These are phyloP conservation scores for Articulospora tetracladia DNA, from an alignment of 495 filamentous ascomycete genomes.

Conservation along the genomic window DNA sequence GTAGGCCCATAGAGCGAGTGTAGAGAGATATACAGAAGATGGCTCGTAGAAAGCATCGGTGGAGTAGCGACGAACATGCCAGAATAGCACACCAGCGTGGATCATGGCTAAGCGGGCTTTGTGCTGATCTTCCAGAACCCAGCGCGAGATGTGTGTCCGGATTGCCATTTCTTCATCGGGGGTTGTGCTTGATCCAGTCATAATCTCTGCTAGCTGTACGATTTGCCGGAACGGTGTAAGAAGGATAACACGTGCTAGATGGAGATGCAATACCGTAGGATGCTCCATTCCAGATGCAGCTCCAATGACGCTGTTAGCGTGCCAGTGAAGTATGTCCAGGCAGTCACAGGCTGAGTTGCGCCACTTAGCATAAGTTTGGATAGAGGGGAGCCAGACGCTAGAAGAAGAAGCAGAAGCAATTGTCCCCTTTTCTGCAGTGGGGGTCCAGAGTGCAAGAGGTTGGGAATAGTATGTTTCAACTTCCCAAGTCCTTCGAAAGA, in stretches of 20 bases:
- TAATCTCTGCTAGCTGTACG: slow-evolving; percentile 17
- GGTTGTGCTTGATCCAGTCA: not conserved
- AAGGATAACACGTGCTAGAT: slow-evolving; percentile 38
- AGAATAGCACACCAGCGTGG: slow-evolving; percentile 46
- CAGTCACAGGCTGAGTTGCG: slow-evolving; percentile 52
- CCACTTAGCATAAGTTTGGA: slow-evolving; percentile 49
- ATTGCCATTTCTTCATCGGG: not conserved
- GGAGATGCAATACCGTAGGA: slow-evolving; percentile 49
- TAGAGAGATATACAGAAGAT: slow-evolving; percentile 41
- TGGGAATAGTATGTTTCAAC: slow-evolving; percentile 43
- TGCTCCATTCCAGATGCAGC: slow-evolving; percentile 45
- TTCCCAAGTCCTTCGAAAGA: slow-evolving; percentile 50
- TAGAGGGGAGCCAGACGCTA: slow-evolving; percentile 47
- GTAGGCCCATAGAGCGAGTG: slow-evolving; percentile 51
- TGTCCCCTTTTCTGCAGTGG: slow-evolving; percentile 41
- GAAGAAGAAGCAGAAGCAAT: slow-evolving; percentile 34
- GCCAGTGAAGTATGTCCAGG: slow-evolving; percentile 53
- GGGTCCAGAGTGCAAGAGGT: slow-evolving; percentile 45
- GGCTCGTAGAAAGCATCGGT: slow-evolving; percentile 48
- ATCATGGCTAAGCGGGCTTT: slow-evolving; percentile 53
- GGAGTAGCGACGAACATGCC: slow-evolving; percentile 46
- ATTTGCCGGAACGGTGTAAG: slow-evolving; percentile 29
- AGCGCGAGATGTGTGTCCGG: slow-evolving; percentile 38
- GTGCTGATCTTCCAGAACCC: slow-evolving; percentile 48
- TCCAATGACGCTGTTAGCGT: slow-evolving; percentile 42